phyloP scores from a whole-genome alignment of 495 filamentous ascomycete genomes.

The Bombardia bombarda region DNA sequence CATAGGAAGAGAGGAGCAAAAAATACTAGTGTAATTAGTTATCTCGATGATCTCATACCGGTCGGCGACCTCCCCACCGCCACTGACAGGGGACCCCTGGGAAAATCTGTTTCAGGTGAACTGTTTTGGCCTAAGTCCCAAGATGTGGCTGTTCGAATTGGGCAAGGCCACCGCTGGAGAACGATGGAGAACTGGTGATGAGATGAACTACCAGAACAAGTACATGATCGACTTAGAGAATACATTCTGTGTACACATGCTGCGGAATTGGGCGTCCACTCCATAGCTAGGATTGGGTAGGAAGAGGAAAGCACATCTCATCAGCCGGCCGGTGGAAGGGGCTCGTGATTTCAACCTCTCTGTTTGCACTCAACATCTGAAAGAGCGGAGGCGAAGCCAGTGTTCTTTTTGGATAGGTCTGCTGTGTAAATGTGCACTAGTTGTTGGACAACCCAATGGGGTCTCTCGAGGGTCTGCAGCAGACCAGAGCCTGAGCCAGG shows the following conservation, averaged over 20 bases:
- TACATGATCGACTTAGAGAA: neutral
- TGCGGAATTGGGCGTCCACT: too few species aligned
- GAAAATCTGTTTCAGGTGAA: conserved; percentile 10
- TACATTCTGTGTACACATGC: neutral
- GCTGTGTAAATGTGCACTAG: conserved; percentile 1
- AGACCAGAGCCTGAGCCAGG: neutral
- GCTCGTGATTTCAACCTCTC: too few species aligned
- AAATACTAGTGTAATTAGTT: too few species aligned
- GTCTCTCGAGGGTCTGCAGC: too few species aligned
- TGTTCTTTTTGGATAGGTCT: too few species aligned
- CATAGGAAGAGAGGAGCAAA: too few species aligned
- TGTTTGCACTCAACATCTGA: neutral
- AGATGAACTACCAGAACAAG: neutral
- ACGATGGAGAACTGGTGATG: neutral
- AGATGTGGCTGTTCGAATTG: too few species aligned
- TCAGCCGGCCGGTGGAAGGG: too few species aligned
- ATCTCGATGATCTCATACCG: too few species aligned
- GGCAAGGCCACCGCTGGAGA: too few species aligned
- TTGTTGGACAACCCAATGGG: conserved; percentile 2
- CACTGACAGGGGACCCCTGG: conserved; percentile 6
- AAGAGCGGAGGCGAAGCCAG: neutral
- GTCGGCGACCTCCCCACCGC: conserved; percentile 17
- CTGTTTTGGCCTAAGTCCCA: conserved; percentile 1
- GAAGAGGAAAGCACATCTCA: too few species aligned
- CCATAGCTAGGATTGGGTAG: too few species aligned